Base-by-base conservation (phyloP, 306 rosid species). In the Pyrus pyrifolia region DNA sequence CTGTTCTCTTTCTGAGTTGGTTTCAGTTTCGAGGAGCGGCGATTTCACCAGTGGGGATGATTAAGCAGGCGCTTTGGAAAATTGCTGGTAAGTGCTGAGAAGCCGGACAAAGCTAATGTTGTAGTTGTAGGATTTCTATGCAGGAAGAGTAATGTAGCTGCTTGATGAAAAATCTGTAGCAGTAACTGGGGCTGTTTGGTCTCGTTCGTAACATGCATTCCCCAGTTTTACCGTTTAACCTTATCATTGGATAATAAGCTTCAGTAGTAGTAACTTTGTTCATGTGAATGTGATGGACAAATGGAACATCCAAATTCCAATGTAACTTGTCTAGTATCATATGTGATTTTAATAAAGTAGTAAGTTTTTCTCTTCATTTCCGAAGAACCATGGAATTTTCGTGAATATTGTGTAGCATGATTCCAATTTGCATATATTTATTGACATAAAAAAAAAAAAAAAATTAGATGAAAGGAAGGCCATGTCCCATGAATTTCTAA, bases 21-120 rank as follows among this genome's bases (percentile, higher is more conserved):
- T 76, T 85, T 74, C 91, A 93, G 98, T 88, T 88, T 83, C 84
- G 86, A 72, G 98, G 98, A 72, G 84, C 83, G 11, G 97, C 86
- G 9, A 79, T 77, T 59, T 90, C 97, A 51, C 87, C 97, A 3
- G 82, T 65, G 30, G 81, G 85, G 77, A 85, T 85, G 93, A 86
- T 93, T 82, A 85, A 89, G 80, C 89, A 88, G 79, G 89, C 87
- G 38, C 89, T 93, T 12, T 73, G 82, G 89, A 89, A 86, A 79
- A 81, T 85, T 71, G 88, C 88, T 22, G 85, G 81, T 63, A 88
- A 74, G 81, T 81, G 81, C 53, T 80, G 81, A 79, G 68, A 84
- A 40, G 66, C 70, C 21, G 70, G 68, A 7, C 13, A 70, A 77
- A 68, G 51, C 42, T 63, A 60, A 31, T 58, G 80, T 61, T 68